phyloP scores from a whole-genome alignment of 441 rosid species.

The Bruguiera hainesii region DNA sequence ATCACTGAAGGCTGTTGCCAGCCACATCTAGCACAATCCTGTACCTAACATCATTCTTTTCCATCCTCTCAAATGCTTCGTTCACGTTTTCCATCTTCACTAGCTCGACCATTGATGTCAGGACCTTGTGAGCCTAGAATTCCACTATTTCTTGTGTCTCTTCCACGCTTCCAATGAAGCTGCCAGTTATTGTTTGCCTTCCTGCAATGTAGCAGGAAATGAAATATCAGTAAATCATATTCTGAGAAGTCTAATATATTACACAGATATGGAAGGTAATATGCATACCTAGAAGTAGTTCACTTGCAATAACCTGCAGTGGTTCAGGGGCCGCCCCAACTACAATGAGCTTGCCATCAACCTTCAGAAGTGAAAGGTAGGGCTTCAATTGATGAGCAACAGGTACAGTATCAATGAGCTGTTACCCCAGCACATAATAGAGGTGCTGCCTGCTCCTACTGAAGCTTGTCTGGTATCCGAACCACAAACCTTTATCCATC shows the following conservation, averaged over 20 bases:
- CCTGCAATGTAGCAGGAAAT: constrained; percentile 17
- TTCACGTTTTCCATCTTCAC: constrained; percentile 38
- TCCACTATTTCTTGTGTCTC: constrained; percentile 39
- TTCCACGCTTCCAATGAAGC: constrained; percentile 39
- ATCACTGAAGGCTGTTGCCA: constrained; percentile 30
- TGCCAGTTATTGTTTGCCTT: constrained; percentile 36
- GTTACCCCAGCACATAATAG: constrained; percentile 45
- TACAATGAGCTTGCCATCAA: constrained; percentile 37
- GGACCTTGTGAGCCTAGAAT: constrained; percentile 38
- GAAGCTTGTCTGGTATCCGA: constrained; percentile 37
- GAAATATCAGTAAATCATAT: background rate
- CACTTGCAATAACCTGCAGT: constrained; percentile 26
- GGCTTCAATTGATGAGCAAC: constrained; percentile 35
- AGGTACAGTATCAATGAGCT: constrained; percentile 46
- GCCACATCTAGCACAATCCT: constrained; percentile 45
- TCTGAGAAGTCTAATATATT: background rate
- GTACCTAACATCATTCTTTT: constrained; percentile 41
- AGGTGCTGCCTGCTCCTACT: constrained; percentile 44
- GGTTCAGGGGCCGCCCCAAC: constrained; percentile 38
- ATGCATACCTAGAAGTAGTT: constrained; percentile 29
- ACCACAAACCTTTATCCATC: constrained; percentile 36
- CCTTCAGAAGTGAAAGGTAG: constrained; percentile 35
- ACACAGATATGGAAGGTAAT: background rate
- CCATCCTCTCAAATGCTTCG: constrained; percentile 42
- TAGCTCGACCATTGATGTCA: constrained; percentile 37